Evolutionary conservation across 2,329 filamentous ascomycete genomes (phyloP), one percentile per base, ranked within the genome.

Genomic region (Nemania sp.): DNA sequence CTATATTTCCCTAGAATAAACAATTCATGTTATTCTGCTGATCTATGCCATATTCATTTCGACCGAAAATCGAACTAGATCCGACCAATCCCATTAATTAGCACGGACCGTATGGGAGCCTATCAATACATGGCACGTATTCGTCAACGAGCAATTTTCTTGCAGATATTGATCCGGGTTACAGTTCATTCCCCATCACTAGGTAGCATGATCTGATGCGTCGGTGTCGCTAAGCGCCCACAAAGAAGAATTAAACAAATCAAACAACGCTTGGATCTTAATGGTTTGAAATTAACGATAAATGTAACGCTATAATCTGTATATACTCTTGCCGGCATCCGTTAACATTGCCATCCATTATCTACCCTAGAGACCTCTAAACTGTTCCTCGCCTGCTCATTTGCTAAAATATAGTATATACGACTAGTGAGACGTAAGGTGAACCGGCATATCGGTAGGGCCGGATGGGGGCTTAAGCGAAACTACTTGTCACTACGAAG

Each of bases 401-500:
- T 20, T 47, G 11, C 22, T 20, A 20, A 10, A 10, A 49, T 1
- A 49, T 49, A 26, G 15, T 22, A 15, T 49, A 49, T 24, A 49
- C 22, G 20, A 24, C 20, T 18, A 15, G 45, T 24, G 45, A 45
- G 41, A n/a, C 4, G 15, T 7, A 20, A 11, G 15, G n/a, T 47
- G 18, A 49, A 26, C 22, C 6, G 13, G 24, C 6, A 26, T 15
- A 20, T 49, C 20, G 22, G 22, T 10, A 26, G 45, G 20, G 20
- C 24, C 20, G 13, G 22, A 26, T 22, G 18, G 20, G 45, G 3
- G 20, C 13, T 62, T 60, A 71, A 47, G 53, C 84, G 64, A 87
- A 85, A 51, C 82, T 79, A 1, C 76, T 71, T 24, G 77, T 77
- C 53, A 88, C 72, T 1, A 82, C 78, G 74, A 80, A 90, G 74